phyloP scores from a whole-genome alignment of 345 rosid species.

The Tarenaya hassleriana region DNA sequence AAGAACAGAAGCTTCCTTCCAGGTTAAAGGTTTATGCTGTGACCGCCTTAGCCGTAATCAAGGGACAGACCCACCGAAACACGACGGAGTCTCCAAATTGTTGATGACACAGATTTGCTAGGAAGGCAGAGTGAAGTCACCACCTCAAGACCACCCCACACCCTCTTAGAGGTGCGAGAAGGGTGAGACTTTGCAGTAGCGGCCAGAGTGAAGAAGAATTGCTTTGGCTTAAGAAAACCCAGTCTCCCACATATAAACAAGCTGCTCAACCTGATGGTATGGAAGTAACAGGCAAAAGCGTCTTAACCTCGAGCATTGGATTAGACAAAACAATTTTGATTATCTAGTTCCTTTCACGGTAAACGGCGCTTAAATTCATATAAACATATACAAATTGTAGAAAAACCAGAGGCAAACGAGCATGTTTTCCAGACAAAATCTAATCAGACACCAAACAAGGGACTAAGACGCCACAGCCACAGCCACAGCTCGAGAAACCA shows the following conservation, averaged over 20 bases:
- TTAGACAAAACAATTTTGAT: background rate
- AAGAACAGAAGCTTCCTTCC: constrained; percentile 18
- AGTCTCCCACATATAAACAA: constrained; percentile 7
- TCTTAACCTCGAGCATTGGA: too few species aligned
- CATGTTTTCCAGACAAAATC: too few species aligned
- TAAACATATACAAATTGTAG: too few species aligned
- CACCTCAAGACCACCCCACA: constrained; percentile 70
- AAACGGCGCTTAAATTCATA: too few species aligned
- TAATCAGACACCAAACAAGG: too few species aligned
- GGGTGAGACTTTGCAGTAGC: constrained; percentile 54
- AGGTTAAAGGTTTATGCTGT: constrained; percentile 27
- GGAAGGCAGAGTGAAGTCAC: constrained; percentile 47
- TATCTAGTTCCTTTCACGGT: background rate
- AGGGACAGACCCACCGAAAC: constrained; percentile 77
- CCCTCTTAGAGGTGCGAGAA: constrained; percentile 95
- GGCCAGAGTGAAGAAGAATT: constrained; percentile 91
- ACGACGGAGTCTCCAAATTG: constrained; percentile 89
- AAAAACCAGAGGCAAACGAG: too few species aligned
- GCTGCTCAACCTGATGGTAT: constrained; percentile 18
- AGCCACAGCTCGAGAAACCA: too few species aligned
- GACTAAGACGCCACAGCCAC: too few species aligned
- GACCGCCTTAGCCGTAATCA: constrained; percentile 84
- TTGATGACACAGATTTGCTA: constrained; percentile 73
- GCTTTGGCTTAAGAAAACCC: constrained; percentile 41
- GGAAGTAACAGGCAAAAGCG: background rate